Percentiles rank a stretch among this genome's conserved stretches.
Evolutionary conservation across 2,329 filamentous ascomycete species (phyloP).

Genomic region (Aschersonia sp.): DNA sequence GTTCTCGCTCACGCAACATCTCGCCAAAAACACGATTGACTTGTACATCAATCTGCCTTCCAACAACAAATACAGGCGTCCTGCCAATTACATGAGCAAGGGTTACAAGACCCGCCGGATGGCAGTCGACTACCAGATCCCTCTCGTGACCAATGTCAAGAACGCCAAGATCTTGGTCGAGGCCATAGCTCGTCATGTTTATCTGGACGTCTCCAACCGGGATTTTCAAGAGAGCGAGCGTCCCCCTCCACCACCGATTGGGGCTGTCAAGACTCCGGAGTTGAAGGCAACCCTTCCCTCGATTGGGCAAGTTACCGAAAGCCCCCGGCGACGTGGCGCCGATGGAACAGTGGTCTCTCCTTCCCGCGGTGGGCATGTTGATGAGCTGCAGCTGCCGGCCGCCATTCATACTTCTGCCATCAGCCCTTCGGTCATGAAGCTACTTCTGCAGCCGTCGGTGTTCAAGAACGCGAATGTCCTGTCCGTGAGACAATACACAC

Average conservation of each 20-base stretch:
- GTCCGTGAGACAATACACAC: constrained; percentile 80
- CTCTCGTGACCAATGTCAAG: constrained; percentile 96
- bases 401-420: constrained; percentile 36
- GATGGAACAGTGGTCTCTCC: constrained; percentile 8
- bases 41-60: constrained; percentile 99
- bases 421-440: constrained; percentile 50
- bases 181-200: constrained; percentile 79
- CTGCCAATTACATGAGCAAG: constrained; percentile 96
- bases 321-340: constrained; percentile 18
- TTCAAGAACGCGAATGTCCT: constrained; percentile 87
- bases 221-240: constrained; percentile 88
- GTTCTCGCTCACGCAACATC: constrained; percentile 90
- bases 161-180: constrained; percentile 96
- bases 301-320: constrained; percentile 20
- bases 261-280: constrained; percentile 37
- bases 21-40: constrained; percentile 96
- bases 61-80: constrained; percentile 89
- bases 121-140: constrained; percentile 95
- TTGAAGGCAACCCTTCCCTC: constrained; percentile 34
- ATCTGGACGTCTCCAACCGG: constrained; percentile 66
- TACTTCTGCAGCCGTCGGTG: constrained; percentile 59
- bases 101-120: constrained; percentile 93
- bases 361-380: constrained; percentile 15
- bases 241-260: constrained; percentile 59
- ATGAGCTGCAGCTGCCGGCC: constrained; percentile 30